Evolutionary conservation across 139 green algal genomes (phyloP).

Genomic region (Chloropicon primus): DNA sequence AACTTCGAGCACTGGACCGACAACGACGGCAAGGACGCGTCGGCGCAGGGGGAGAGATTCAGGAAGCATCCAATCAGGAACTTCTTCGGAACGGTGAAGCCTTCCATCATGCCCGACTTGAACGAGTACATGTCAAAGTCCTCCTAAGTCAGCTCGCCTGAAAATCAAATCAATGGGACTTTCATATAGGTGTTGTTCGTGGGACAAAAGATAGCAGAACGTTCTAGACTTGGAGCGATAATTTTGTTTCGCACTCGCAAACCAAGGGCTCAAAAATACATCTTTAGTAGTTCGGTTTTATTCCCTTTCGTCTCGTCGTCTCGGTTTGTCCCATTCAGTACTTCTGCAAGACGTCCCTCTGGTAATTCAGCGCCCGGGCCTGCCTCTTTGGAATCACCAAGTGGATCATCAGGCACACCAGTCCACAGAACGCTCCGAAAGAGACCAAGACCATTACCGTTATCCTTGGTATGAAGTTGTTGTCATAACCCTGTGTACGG

Average conservation of each 20-base stretch:
- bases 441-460: not conserved
- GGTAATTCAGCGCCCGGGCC: not conserved
- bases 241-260: too few species aligned
- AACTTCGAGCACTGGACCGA: not conserved
- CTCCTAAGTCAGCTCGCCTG: too few species aligned
- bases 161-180: too few species aligned
- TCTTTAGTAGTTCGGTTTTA: too few species aligned
- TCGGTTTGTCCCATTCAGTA: too few species aligned
- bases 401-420: not conserved
- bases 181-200: too few species aligned
- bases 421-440: not conserved
- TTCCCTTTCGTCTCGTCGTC: too few species aligned
- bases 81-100: not conserved
- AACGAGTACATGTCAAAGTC: not conserved
- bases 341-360: not conserved
- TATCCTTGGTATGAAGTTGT: not conserved
- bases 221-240: too few species aligned
- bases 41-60: not conserved
- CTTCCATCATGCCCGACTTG: not conserved
- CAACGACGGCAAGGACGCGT: not conserved
- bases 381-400: not conserved
- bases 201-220: too few species aligned
- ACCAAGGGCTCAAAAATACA: too few species aligned
- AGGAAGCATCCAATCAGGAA: not conserved
- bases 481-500: not conserved